Evolutionary conservation across 2,329 filamentous ascomycete species (phyloP), one percentile per base, ranked within the genome.

Genomic region (Fusarium odoratissimum): DNA sequence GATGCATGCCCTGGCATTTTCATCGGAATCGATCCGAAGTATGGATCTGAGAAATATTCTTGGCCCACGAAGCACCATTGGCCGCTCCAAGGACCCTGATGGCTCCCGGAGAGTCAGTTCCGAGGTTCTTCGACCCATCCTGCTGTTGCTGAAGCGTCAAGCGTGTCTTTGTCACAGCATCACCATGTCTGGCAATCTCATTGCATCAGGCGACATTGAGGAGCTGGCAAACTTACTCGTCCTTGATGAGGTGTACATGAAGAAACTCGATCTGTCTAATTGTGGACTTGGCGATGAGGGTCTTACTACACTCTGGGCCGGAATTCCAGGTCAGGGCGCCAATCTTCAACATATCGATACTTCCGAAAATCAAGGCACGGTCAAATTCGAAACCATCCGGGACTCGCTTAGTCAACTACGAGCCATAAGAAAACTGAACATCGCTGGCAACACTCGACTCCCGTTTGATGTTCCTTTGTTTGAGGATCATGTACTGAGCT

Each of bases 1-100:
- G 75, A 83, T 90, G 19, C 87, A 90, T 51, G 86, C 87, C 2
- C 78, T 90, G 25, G 80, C 87, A 4, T 88, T 89, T 69, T 86
- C 87, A 28, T 88, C 87, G 2, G 87, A 88, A 64, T 88, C 86
- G 0, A 84, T 90, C 37, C 83, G 85, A 45, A 86, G 87, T 61
- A 86, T 90, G 52, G 87, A 90, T 69, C 77, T 90, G 37, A 84
- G 83, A 21, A 86, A 87, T 52, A 78, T 83, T 16, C 55, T 83
- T 8, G 82, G 81, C 10, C 64, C 79, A 13, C 77, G 77, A 33
- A 74, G 71, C 25, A 46, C 70, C 7, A 65, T 64, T 21, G 68
- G 71, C 38, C 71, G 71, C 37, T 65, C 72, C 16, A 74, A 74
- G 38, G 72, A 74, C 52, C 71, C 72, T 17, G 72, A 74, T 71